Evolutionary conservation across 202 grass and related monocot genomes (phyloP).

Genomic region (Zoysia matrella): DNA sequence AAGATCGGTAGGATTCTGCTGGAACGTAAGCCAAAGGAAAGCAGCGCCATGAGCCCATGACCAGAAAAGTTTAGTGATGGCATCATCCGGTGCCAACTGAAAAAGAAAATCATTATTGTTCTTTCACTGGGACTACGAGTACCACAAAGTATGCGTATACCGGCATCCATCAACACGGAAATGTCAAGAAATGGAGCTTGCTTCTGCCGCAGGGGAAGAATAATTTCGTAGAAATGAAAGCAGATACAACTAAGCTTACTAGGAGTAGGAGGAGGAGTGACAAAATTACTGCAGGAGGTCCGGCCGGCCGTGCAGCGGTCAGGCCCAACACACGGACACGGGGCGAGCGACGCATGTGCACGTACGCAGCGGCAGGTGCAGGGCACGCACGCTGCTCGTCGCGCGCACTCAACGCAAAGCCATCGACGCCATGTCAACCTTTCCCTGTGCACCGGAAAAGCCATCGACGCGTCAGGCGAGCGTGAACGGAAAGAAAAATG

Average conservation of each 20-base stretch:
- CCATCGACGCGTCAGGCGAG: not conserved
- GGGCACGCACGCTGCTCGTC: slow-evolving; percentile 1
- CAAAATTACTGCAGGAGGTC: not conserved
- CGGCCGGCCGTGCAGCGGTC: slow-evolving; percentile 1
- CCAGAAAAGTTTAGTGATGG: slow-evolving; percentile 27
- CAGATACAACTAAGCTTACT: not conserved
- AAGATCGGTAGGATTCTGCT: not conserved
- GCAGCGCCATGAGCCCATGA: not conserved
- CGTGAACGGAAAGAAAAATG: not conserved
- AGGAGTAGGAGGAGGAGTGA: not conserved
- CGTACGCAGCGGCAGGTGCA: slow-evolving; percentile 6
- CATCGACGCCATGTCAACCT: slow-evolving; percentile 35
- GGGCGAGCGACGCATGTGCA: slow-evolving; percentile 6
- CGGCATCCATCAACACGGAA: not conserved
- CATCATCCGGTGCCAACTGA: slow-evolving; percentile 1
- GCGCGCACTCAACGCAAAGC: slow-evolving; percentile 43
- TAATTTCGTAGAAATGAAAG: not conserved
- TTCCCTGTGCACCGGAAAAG: not conserved
- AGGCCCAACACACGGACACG: not conserved
- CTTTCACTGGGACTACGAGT: not conserved
- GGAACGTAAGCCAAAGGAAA: slow-evolving; percentile 1
- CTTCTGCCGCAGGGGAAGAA: slow-evolving; percentile 21
- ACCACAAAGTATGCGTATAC: not conserved
- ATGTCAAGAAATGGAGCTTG: not conserved
- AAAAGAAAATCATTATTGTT: not conserved